Evolutionary conservation across 1,284 basidiomycete species (phyloP), one percentile per base, ranked within the genome.

Genomic region (Neonothopanus nambi): DNA sequence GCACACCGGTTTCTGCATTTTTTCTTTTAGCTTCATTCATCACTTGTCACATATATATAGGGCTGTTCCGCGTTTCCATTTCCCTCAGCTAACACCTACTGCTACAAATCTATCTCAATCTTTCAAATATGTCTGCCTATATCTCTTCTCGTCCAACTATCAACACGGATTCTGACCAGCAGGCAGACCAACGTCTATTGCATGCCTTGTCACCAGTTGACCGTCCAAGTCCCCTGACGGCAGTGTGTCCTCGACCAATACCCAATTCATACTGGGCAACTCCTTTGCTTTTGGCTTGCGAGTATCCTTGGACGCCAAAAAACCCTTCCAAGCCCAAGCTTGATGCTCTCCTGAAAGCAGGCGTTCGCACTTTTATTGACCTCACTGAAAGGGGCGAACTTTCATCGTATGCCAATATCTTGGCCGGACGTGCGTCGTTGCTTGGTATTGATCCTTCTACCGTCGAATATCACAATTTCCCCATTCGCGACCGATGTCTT

Each of bases 261-360:
- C 85, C 85, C 12, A 90, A 90, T 69, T 88, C 85, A 0, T 90
- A 90, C 72, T 90, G 88, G 88, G 87, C 87, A 0, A 88, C 87
- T 0, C 77, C 82, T 0, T 70, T 75, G 12, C 78, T 90, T 28
- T 75, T 90, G 53, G 87, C 86, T 0, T 89, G 86, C 77, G 87
- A 91, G 65, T 90, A 90, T 65, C 88, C 88, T 0, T 90, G 84
- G 80, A 74, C 83, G 41, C 83, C 87, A 60, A 75, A 67, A 56
- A 68, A 76, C 58, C 73, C 76, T 18, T 71, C 75, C 56, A 73
- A 72, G 57, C 77, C 80, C 57, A 89, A 89, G 64, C 78, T 90
- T 57, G 85, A 88, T 67, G 79, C 80, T 0, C 76, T 89, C 51
- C 79, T 90, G 24, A 70, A 71, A 11, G 81, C 85, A 0, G 87